Conservation (phyloP, 2,329 filamentous ascomycete genomes). For the Diaporthe vaccinii region DNA sequence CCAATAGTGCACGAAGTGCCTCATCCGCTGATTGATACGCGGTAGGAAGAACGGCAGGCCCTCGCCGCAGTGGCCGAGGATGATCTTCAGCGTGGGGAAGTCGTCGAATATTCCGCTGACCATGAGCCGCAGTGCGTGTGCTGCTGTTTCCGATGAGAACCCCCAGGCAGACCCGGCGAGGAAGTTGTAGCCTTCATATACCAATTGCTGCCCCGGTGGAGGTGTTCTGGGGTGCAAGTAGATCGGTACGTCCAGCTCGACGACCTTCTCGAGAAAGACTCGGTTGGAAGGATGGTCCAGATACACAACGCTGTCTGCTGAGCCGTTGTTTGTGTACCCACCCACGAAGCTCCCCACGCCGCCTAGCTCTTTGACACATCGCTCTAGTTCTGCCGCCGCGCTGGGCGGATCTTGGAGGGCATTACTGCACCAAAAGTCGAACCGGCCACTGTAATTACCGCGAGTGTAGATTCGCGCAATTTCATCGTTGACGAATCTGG, state of each 20-base stretch:
- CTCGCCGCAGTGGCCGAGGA: slow-evolving; percentile 45
- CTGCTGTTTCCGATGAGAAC: slow-evolving; percentile 37
- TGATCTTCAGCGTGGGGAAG: slow-evolving; percentile 43
- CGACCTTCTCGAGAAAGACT: slow-evolving; percentile 28
- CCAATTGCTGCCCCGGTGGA: slow-evolving; percentile 23
- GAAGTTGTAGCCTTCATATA: slow-evolving; percentile 25
- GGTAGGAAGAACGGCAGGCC: slow-evolving; percentile 43
- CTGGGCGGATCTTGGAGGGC: slow-evolving; percentile 42
- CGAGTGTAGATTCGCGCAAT: slow-evolving; percentile 37
- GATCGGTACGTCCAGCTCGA: slow-evolving; percentile 33
- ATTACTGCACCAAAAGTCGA: slow-evolving; percentile 43
- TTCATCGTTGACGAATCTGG: slow-evolving; percentile 42
- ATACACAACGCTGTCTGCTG: slow-evolving; percentile 20
- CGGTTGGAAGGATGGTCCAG: slow-evolving; percentile 30
- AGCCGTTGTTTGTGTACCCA: slow-evolving; percentile 35
- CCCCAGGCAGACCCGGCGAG: slow-evolving; percentile 23
- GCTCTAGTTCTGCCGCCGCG: slow-evolving; percentile 43
- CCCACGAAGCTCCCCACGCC: slow-evolving; percentile 41
- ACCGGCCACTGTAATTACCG: slow-evolving; percentile 41
- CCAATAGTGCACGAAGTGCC: slow-evolving; percentile 18
- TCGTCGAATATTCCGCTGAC: slow-evolving; percentile 43
- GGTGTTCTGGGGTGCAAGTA: slow-evolving; percentile 35
- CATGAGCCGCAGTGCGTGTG: slow-evolving; percentile 43
- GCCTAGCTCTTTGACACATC: slow-evolving; percentile 42
- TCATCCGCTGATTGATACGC: slow-evolving; percentile 32